Evolutionary conservation across 805 yeast genomes (phyloP).

Genomic region (Citeromyces matritensis): DNA sequence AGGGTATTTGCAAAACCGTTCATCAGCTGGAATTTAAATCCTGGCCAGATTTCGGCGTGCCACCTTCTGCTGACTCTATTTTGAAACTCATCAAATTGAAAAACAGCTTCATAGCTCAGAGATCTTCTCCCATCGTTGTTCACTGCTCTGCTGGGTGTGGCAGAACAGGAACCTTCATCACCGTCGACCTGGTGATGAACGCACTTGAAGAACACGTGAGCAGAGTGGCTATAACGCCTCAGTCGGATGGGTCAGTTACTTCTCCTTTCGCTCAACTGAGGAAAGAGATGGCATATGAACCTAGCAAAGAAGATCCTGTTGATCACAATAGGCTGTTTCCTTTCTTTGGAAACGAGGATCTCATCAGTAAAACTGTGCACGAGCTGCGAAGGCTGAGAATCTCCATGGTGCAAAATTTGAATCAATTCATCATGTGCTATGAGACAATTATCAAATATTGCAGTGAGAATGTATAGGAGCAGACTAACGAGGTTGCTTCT

Average conservation of each 20-base stretch:
- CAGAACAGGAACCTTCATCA: conserved; percentile 36
- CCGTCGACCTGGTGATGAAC: conserved; percentile 24
- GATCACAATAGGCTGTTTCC: conserved; percentile 1
- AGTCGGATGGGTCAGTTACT: neutral
- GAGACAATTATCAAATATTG: conserved; percentile 16
- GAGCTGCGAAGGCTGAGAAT: conserved; percentile 33
- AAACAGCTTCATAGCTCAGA: conserved; percentile 6
- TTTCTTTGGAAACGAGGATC: conserved; percentile 13
- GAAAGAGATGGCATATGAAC: conserved; percentile 3
- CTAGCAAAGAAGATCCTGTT: neutral
- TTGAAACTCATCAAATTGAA: conserved; percentile 18
- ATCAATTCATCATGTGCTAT: conserved; percentile 37
- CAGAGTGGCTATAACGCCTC: neutral
- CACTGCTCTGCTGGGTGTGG: conserved; percentile 54
- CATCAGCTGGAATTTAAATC: conserved; percentile 22
- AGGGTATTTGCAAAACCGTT: conserved; percentile 7
- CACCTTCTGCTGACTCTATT: conserved; percentile 15
- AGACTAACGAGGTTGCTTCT: conserved; percentile 1
- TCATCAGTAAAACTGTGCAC: conserved; percentile 28
- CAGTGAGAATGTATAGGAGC: neutral
- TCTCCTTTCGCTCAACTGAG: conserved; percentile 1
- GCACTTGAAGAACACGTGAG: conserved; percentile 1
- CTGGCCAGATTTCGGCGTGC: conserved; percentile 36
- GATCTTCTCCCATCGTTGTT: conserved; percentile 16
- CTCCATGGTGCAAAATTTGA: conserved; percentile 43